Evolutionary conservation across 1,139 yeast genomes (phyloP), one percentile per base, ranked within the genome.

Genomic region (Saccharomyces hybrid): DNA sequence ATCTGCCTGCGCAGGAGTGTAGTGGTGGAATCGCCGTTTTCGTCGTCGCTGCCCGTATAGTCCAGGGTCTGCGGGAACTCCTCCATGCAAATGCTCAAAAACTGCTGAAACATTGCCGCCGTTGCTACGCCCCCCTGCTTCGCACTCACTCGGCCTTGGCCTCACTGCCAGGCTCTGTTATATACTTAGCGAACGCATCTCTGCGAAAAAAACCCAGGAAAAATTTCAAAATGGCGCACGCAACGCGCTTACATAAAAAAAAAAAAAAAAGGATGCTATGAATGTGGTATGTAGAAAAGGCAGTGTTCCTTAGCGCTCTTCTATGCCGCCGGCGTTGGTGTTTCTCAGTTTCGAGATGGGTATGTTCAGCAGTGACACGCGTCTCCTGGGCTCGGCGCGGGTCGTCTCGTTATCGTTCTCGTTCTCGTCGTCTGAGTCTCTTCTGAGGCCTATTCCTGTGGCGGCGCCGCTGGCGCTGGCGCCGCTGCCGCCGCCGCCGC

Each of bases 311-410:
- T 38, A 14, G 9, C 42, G 12, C 4, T 38, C 21, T 16, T 38
- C 42, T 38, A 16, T 16, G 21, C 42, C 8, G 21, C 21, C 12
- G 24, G 16, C 16, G 16, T 4, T 38, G 42, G 19, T 38, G 8
- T 54, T 53, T 52, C 65, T 55, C 26, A 62, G 29, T 50, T 56
- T 61, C 7, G 62, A 50, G 12, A 62, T 58, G 6, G 63, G 63
- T 16, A 61, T 60, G 50, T 58, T 62, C 28, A 62, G 51, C 14
- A 62, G 48, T 5, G 64, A 62, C 16, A 60, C 31, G 24, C 58
- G 55, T 42, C 59, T 56, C 21, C 58, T 53, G 11, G 55, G 32
- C 16, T 42, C 42, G 50, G 32, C 28, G 14, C 42, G n/a, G 38
- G 2, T 27, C 14, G 47, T 24, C 26, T 44, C 32, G 38, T 27